phyloP scores from a whole-genome alignment of 306 rosid species.

The Pyrus communis region DNA sequence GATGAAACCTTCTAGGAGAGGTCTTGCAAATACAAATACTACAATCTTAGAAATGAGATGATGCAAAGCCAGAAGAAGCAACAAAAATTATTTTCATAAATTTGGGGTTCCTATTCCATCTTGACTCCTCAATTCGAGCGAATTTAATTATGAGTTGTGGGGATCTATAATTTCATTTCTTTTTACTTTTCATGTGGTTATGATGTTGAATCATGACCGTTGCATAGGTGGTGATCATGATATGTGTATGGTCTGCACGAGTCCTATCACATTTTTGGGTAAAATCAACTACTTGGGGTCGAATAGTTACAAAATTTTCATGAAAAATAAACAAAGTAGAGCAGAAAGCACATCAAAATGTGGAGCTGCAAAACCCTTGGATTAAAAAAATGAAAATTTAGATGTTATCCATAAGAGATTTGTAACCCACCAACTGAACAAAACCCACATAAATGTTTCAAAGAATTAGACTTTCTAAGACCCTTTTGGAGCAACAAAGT shows the following conservation, averaged over 20 bases:
- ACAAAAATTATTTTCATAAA: not conserved
- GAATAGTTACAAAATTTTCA: not conserved
- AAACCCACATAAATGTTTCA: constrained; percentile 10
- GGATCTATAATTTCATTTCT: not conserved
- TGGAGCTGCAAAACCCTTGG: not conserved
- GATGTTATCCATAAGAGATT: not conserved
- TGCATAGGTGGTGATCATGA: not conserved
- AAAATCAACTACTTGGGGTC: no score
- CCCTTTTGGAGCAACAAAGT: not conserved
- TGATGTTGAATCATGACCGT: constrained; percentile 17
- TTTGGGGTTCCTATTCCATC: not conserved
- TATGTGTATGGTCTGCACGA: no score
- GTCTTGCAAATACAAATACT: constrained; percentile 4
- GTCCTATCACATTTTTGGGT: no score
- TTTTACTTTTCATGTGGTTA: not conserved
- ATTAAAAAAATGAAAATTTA: not conserved
- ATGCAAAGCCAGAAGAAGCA: not conserved
- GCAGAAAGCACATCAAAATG: constrained; percentile 6
- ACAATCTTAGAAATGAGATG: constrained; percentile 5
- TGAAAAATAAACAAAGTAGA: not conserved
- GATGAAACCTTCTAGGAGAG: constrained; percentile 27
- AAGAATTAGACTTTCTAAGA: constrained; percentile 1
- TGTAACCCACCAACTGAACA: constrained; percentile 3
- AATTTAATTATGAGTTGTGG: not conserved
- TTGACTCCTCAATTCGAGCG: not conserved